Evolutionary conservation across 2,329 filamentous ascomycete genomes (phyloP).

Genomic region (Aphanoascus verrucosus): DNA sequence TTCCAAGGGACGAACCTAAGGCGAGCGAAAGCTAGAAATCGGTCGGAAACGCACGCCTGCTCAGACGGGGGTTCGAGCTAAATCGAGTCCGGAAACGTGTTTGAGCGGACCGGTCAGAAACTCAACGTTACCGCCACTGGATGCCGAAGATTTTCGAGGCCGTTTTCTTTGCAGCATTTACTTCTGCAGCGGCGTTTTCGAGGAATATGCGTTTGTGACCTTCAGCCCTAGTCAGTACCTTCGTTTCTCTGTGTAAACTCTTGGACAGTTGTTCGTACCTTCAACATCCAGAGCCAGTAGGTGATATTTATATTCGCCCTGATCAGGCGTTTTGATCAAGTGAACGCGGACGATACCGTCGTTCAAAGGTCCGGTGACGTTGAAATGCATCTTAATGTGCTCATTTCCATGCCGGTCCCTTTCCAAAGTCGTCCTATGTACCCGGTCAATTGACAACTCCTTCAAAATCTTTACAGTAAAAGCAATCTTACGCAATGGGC

Average conservation of each 20-base stretch:
- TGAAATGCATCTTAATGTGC: constrained; percentile 76
- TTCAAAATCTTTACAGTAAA: not conserved
- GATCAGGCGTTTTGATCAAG: constrained; percentile 57
- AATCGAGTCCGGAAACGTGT: not conserved
- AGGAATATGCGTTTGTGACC: constrained; percentile 38
- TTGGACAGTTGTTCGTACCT: constrained; percentile 34
- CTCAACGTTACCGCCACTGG: constrained; percentile 32
- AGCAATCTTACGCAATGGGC: constrained; percentile 39
- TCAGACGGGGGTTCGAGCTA: no score
- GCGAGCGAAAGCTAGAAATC: no score
- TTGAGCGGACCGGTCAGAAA: not conserved
- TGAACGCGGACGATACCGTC: constrained; percentile 67
- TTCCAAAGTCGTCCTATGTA: constrained; percentile 50
- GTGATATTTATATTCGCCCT: constrained; percentile 63
- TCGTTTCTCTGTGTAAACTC: not conserved
- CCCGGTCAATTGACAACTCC: constrained; percentile 22
- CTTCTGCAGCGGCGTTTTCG: constrained; percentile 35
- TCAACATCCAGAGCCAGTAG: constrained; percentile 70
- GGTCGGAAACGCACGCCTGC: no score
- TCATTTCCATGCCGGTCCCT: constrained; percentile 66
- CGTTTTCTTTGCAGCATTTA: constrained; percentile 28
- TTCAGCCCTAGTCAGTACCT: constrained; percentile 13
- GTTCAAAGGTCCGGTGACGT: constrained; percentile 64
- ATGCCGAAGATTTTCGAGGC: constrained; percentile 43
- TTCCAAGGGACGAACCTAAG: no score